Percentiles rank a stretch among this genome's conserved stretches.
These are phyloP conservation scores for Trypanosomatidae sp. DNA, from an alignment of 208 protist genomes.

Conservation along the genomic window DNA sequence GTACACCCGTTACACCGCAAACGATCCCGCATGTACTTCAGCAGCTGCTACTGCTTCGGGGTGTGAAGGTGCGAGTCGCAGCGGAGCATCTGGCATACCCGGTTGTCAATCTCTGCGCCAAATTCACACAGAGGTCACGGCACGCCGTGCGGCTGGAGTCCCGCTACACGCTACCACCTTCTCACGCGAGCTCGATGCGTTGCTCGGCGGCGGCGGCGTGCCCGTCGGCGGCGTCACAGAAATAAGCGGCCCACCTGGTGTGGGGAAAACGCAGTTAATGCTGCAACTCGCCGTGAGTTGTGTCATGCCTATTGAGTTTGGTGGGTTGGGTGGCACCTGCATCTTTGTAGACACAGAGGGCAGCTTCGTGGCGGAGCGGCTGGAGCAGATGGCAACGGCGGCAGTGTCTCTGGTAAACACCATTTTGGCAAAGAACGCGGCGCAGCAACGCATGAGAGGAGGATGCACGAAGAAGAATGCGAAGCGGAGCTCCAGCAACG, in stretches of 20 bases:
- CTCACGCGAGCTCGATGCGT: constrained; percentile 64
- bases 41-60: too few relatives aligned
- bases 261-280: constrained; percentile 92
- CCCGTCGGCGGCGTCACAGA: constrained; percentile 69
- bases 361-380: constrained; percentile 76
- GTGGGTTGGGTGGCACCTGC: constrained; percentile 63
- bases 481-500: background rate
- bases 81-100: too few relatives aligned
- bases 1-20: too few relatives aligned
- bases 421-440: background rate
- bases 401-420: constrained; percentile 44
- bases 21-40: too few relatives aligned
- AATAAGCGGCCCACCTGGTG: constrained; percentile 85
- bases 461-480: too few relatives aligned
- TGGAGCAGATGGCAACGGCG: constrained; percentile 67
- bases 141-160: background rate
- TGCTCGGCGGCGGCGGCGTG: constrained; percentile 78
- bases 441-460: too few relatives aligned
- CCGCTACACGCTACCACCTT: constrained; percentile 63
- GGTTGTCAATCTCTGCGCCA: constrained; percentile 20
- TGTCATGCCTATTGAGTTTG: constrained; percentile 68
- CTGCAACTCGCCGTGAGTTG: constrained; percentile 88
- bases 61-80: too few relatives aligned
- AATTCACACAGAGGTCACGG: background rate
- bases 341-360: constrained; percentile 94